A percentile compares a stretch with the other conserved stretches of the same genome.
phyloP scores from a whole-genome alignment of 23 red algal genomes.

The Gracilaria domingensis region DNA sequence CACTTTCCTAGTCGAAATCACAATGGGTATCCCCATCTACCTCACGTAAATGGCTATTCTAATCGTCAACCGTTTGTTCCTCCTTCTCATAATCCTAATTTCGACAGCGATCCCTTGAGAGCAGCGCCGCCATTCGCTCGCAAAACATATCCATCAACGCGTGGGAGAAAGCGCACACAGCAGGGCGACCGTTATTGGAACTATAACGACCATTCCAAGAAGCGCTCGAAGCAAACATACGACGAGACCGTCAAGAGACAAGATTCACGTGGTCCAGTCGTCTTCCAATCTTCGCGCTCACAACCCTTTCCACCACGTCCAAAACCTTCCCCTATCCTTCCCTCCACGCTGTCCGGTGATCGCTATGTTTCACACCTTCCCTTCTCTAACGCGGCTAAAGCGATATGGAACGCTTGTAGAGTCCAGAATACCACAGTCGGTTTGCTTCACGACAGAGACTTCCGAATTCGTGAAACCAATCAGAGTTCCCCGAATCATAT shows the following conservation, averaged over 20 bases:
- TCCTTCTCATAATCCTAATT: slow-evolving; percentile 13
- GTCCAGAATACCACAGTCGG: slow-evolving; percentile 42
- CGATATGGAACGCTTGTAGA: slow-evolving; percentile 36
- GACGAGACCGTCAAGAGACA: slow-evolving; percentile 23
- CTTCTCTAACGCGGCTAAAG: slow-evolving; percentile 40
- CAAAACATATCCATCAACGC: not conserved
- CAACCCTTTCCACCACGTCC: slow-evolving; percentile 24
- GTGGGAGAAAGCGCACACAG: slow-evolving; percentile 29
- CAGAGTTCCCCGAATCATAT: slow-evolving; percentile 4
- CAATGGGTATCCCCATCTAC: slow-evolving; percentile 18
- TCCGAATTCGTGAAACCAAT: not conserved
- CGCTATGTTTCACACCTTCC: slow-evolving; percentile 19
- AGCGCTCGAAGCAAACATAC: slow-evolving; percentile 27
- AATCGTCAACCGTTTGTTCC: slow-evolving; percentile 41
- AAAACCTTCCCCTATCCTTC: slow-evolving; percentile 14
- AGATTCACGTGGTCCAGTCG: slow-evolving; percentile 14
- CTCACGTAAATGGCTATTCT: slow-evolving; percentile 39
- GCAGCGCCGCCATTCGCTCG: slow-evolving; percentile 29
- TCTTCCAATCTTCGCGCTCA: slow-evolving; percentile 3
- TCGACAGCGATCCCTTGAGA: slow-evolving; percentile 36
- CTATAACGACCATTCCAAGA: slow-evolving; percentile 25
- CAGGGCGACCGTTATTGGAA: slow-evolving; percentile 38
- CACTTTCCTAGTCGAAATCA: slow-evolving; percentile 30
- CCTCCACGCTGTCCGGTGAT: slow-evolving; percentile 27
- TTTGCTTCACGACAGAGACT: slow-evolving; percentile 59